These are phyloP conservation scores for Jackrogersella multiformis DNA, from an alignment of 495 filamentous ascomycete species.

Conservation along the genomic window DNA sequence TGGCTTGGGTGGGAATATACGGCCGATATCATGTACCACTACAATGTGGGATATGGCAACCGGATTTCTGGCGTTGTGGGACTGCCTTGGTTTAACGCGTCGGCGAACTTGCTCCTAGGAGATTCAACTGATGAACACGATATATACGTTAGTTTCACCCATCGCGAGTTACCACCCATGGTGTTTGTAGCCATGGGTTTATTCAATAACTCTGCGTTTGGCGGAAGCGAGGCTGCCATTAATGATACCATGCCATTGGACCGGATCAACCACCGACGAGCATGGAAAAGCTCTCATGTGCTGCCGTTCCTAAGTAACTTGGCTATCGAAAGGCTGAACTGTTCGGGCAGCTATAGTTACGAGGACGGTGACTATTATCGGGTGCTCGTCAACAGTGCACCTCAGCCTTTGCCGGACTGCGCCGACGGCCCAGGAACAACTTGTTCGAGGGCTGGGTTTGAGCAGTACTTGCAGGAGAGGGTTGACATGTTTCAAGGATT, in stretches of 20 bases:
- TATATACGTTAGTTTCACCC: slow-evolving; percentile 60
- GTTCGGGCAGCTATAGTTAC: slow-evolving; percentile 48
- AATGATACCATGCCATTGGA: slow-evolving; percentile 61
- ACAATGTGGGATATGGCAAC: slow-evolving; percentile 60
- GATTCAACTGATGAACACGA: slow-evolving; percentile 48
- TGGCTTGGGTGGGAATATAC: slow-evolving; percentile 61
- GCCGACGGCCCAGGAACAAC: slow-evolving; percentile 49
- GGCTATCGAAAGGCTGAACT: slow-evolving; percentile 54
- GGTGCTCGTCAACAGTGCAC: slow-evolving; percentile 49
- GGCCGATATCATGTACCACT: slow-evolving; percentile 58
- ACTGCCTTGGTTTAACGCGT: slow-evolving; percentile 59
- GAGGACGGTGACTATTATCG: slow-evolving; percentile 52
- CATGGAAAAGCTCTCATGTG: slow-evolving; percentile 57
- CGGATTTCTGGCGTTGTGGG: slow-evolving; percentile 53
- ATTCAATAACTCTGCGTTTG: slow-evolving; percentile 59
- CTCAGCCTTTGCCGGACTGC: slow-evolving; percentile 49
- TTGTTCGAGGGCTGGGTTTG: slow-evolving; percentile 46
- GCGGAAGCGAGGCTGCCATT: slow-evolving; percentile 49
- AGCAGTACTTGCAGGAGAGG: slow-evolving; percentile 45
- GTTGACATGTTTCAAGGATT: slow-evolving; percentile 46
- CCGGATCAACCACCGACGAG: slow-evolving; percentile 55
- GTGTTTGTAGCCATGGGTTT: slow-evolving; percentile 60
- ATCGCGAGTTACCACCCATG: slow-evolving; percentile 59
- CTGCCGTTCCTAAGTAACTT: slow-evolving; percentile 57
- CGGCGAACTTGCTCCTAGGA: slow-evolving; percentile 48